phyloP scores from a whole-genome alignment of 768 basidiomycete species.

The Tulasnella sp. region DNA sequence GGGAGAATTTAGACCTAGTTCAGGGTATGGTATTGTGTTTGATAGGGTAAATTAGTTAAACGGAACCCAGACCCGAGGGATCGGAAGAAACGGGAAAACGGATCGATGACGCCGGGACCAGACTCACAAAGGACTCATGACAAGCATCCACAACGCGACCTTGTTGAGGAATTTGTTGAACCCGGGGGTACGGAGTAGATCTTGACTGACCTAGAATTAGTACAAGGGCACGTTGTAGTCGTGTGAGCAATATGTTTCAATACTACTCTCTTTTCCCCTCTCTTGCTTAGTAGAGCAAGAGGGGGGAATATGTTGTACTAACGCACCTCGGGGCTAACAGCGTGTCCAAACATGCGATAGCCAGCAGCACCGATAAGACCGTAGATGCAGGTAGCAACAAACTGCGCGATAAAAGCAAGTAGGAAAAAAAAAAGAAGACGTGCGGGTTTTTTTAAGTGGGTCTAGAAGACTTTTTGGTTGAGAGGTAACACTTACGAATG shows the following conservation, averaged over 20 bases:
- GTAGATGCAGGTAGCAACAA: constrained; percentile 51
- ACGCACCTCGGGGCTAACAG: constrained; percentile 71
- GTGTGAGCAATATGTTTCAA: not conserved
- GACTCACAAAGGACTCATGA: constrained; percentile 65
- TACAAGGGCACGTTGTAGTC: not conserved
- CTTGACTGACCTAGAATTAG: constrained; percentile 59
- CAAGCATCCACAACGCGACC: constrained; percentile 78
- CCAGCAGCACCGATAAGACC: constrained; percentile 66
- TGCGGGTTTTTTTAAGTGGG: no score
- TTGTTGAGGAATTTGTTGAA: constrained; percentile 66
- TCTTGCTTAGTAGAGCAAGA: not conserved
- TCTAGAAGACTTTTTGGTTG: no score
- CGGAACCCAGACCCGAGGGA: constrained; percentile 21
- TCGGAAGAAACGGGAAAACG: no score
- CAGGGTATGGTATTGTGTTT: not conserved
- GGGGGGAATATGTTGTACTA: not conserved
- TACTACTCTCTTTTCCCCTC: not conserved
- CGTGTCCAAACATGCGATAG: constrained; percentile 83
- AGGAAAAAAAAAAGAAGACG: no score
- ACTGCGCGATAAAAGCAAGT: constrained; percentile 31
- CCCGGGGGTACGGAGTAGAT: constrained; percentile 63
- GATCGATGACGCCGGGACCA: no score
- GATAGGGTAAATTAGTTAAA: constrained; percentile 11
- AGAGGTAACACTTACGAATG: constrained; percentile 76
- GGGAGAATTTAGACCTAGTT: constrained; percentile 76